Evolutionary conservation across 106 monocot species (phyloP).

Genomic region (Dendrobium nobile): DNA sequence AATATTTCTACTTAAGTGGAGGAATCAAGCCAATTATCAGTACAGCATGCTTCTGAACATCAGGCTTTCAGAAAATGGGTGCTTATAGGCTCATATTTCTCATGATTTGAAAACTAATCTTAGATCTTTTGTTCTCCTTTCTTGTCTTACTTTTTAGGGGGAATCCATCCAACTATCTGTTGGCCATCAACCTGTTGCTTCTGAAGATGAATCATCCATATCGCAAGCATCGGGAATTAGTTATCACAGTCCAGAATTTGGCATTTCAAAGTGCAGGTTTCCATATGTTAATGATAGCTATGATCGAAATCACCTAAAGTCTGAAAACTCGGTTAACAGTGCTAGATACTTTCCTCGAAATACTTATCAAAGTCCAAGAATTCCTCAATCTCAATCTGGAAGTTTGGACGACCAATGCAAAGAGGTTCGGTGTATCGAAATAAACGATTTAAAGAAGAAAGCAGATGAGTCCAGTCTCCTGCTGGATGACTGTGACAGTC

Average conservation of each 20-base stretch:
- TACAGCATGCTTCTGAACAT: neutral
- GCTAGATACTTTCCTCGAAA: constrained; percentile 5
- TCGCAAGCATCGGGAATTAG: constrained; percentile 38
- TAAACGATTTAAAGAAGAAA: constrained; percentile 28
- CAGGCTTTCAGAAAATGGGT: constrained; percentile 47
- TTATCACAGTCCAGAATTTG: constrained; percentile 36
- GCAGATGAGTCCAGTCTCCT: constrained; percentile 30
- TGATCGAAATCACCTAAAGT: neutral
- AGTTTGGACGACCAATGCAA: constrained; percentile 61
- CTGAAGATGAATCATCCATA: constrained; percentile 44
- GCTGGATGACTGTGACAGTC: constrained; percentile 20
- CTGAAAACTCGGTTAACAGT: neutral
- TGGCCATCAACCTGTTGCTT: constrained; percentile 12
- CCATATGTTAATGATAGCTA: constrained; percentile 10
- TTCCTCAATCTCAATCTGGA: constrained; percentile 9
- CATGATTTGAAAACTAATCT: neutral
- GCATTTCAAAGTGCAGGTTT: constrained; percentile 11
- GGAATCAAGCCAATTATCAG: neutral
- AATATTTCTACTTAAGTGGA: neutral
- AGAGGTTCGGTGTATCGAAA: constrained; percentile 79
- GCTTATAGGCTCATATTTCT: neutral
- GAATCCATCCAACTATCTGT: constrained; percentile 22
- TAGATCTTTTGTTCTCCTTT: constrained; percentile 2
- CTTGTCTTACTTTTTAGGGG: constrained; percentile 17
- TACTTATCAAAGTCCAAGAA: constrained; percentile 21